Percentiles rank a stretch among this genome's conserved stretches.
phyloP scores from a whole-genome alignment of 345 rosid species.

The Aquilaria malaccensis region DNA sequence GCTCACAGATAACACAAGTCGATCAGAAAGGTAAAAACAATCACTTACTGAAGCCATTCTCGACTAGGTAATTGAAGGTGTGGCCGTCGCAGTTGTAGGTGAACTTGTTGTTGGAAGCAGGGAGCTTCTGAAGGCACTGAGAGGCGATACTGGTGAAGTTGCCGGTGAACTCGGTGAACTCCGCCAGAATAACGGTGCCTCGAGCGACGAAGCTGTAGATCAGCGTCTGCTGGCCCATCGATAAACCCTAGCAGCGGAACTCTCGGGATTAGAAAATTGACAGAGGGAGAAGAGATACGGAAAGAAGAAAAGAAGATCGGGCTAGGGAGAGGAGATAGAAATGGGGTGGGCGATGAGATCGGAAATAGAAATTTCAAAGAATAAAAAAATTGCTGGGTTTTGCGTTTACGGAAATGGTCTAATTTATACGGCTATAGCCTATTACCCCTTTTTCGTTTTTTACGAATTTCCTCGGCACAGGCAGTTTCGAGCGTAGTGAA shows the following conservation, averaged over 20 bases:
- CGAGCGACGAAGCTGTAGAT: slow-evolving; percentile 31
- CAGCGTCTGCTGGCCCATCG: slow-evolving; percentile 25
- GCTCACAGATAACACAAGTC: too few relatives aligned
- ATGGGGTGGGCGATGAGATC: slow-evolving; percentile 16
- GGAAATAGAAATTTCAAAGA: slow-evolving; percentile 6
- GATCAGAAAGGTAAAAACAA: background rate
- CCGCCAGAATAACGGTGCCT: slow-evolving; percentile 23
- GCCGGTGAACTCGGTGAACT: slow-evolving; percentile 31
- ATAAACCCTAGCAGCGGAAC: too few relatives aligned
- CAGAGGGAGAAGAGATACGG: too few relatives aligned
- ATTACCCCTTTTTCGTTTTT: too few relatives aligned
- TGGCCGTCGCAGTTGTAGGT: slow-evolving; percentile 36
- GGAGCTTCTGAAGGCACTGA: slow-evolving; percentile 38
- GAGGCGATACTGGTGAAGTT: slow-evolving; percentile 33
- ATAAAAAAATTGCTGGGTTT: slow-evolving; percentile 17
- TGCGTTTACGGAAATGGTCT: slow-evolving; percentile 7
- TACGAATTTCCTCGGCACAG: background rate
- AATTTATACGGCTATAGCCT: too few relatives aligned
- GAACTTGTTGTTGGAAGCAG: slow-evolving; percentile 31
- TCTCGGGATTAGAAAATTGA: too few relatives aligned
- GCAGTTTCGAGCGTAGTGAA: too few relatives aligned
- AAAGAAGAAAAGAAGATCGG: slow-evolving; percentile 1
- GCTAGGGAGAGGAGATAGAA: slow-evolving; percentile 1
- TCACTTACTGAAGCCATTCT: slow-evolving; percentile 27
- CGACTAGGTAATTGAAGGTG: slow-evolving; percentile 35